Evolutionary conservation across 1,284 basidiomycete species (phyloP).

Genomic region (Cryptococcus neoformans): DNA sequence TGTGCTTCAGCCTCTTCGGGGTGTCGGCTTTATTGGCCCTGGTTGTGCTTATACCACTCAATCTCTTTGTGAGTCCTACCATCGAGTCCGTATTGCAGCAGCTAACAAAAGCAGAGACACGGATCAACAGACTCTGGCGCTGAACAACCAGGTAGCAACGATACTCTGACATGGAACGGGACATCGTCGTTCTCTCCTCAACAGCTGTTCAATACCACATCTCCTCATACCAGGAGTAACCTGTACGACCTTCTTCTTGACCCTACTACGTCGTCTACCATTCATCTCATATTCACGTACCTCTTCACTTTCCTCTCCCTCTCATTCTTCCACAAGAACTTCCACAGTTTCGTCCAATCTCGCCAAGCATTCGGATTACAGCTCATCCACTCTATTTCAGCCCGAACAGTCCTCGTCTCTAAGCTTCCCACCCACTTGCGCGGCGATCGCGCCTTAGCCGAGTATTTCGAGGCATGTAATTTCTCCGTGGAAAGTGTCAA

Average conservation of each 20-base stretch:
- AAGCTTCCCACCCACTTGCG: slow-evolving; percentile 77
- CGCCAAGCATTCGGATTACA: slow-evolving; percentile 91
- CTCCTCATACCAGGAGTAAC: slow-evolving; percentile 39
- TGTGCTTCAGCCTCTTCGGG: slow-evolving; percentile 86
- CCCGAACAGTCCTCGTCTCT: slow-evolving; percentile 86
- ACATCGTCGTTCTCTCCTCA: not conserved
- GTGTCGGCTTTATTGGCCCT: slow-evolving; percentile 75
- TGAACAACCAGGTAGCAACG: slow-evolving; percentile 54
- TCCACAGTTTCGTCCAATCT: slow-evolving; percentile 82
- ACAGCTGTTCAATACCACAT: slow-evolving; percentile 14
- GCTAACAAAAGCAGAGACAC: slow-evolving; percentile 57
- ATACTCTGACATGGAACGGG: not conserved
- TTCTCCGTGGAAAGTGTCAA: slow-evolving; percentile 61
- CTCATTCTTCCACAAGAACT: slow-evolving; percentile 83
- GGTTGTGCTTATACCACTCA: slow-evolving; percentile 81
- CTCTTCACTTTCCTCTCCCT: slow-evolving; percentile 84
- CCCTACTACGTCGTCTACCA: slow-evolving; percentile 76
- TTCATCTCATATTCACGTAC: slow-evolving; percentile 91
- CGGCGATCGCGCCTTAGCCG: slow-evolving; percentile 77
- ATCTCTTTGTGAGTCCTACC: slow-evolving; percentile 64
- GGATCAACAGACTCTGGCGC: slow-evolving; percentile 63
- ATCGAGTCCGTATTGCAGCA: not conserved
- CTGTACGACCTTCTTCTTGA: slow-evolving; percentile 70
- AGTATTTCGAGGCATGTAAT: slow-evolving; percentile 81
- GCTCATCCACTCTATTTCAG: slow-evolving; percentile 88